Evolutionary conservation across 805 yeast species (phyloP).

Genomic region (Suhomyces kilbournensis): DNA sequence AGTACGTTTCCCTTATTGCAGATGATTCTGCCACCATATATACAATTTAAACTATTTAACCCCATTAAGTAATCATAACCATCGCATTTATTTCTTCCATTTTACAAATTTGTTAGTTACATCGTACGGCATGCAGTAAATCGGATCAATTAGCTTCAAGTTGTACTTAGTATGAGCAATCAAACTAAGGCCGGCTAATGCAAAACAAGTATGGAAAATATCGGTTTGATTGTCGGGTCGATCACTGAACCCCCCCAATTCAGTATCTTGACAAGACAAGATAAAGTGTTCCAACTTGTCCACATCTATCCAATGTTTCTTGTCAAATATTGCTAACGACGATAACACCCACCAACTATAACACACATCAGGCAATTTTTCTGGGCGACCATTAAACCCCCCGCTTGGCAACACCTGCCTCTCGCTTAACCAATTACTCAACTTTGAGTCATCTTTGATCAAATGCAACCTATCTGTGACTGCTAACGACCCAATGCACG

Average conservation of each 20-base stretch:
- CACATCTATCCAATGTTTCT: conserved; percentile 74
- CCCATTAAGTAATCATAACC: background rate
- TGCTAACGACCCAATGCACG: conserved; percentile 79
- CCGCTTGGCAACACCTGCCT: conserved; percentile 77
- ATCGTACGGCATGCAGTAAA: conserved; percentile 75
- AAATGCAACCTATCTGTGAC: conserved; percentile 60
- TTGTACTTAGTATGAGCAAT: conserved; percentile 53
- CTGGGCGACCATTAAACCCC: conserved; percentile 95
- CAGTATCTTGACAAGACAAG: conserved; percentile 69
- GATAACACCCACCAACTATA: conserved; percentile 97
- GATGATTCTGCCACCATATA: background rate
- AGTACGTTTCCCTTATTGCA: background rate
- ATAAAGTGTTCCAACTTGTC: conserved; percentile 64
- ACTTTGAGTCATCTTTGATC: conserved; percentile 38
- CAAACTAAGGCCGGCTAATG: conserved; percentile 81
- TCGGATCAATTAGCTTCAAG: conserved; percentile 72
- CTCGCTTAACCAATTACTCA: conserved; percentile 88
- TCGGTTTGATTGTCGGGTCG: conserved; percentile 89
- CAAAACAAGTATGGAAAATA: conserved; percentile 89
- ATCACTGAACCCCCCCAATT: conserved; percentile 88
- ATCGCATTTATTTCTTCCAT: conserved; percentile 16
- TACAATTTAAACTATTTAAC: background rate
- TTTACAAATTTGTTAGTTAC: conserved; percentile 33
- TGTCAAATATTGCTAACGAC: conserved; percentile 62
- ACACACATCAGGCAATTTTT: conserved; percentile 95